Evolutionary conservation across 164 flowering plant species (phyloP).

Genomic region (Nelumbo lutea): DNA sequence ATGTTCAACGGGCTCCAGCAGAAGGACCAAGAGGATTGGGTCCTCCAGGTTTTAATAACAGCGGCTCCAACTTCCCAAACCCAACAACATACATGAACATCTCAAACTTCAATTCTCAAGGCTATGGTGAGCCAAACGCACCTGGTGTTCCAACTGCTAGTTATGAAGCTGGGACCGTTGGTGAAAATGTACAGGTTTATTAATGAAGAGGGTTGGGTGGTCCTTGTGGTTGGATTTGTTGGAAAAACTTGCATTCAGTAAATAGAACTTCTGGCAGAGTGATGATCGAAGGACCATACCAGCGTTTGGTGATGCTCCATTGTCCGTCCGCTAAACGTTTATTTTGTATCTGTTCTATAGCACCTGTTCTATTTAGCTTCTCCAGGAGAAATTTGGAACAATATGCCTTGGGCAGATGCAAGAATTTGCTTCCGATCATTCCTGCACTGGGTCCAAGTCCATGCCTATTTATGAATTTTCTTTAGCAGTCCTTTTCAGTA

Average conservation of each 20-base stretch:
- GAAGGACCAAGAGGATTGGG: slow-evolving; percentile 7
- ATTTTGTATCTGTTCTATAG: not conserved
- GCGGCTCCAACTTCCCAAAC: slow-evolving; percentile 1
- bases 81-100: not conserved
- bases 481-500: too few relatives aligned
- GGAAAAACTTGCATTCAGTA: not conserved
- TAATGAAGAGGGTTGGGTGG: not conserved
- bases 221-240: not conserved
- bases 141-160: slow-evolving; percentile 13
- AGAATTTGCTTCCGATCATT: not conserved
- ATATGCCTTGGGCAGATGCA: not conserved
- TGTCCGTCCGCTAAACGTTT: not conserved
- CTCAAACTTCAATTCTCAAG: slow-evolving; percentile 11
- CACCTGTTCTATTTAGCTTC: not conserved
- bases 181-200: slow-evolving; percentile 22
- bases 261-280: not conserved
- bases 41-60: slow-evolving; percentile 6
- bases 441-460: not conserved
- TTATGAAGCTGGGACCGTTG: slow-evolving; percentile 4
- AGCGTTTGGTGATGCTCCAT: not conserved
- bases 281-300: not conserved
- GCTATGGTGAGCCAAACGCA: slow-evolving; percentile 14
- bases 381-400: not conserved
- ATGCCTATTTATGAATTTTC: not conserved
- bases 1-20: not conserved